Evolutionary conservation across 257 asterid species (phyloP).

Genomic region (Schizonepeta tenuifolia): DNA sequence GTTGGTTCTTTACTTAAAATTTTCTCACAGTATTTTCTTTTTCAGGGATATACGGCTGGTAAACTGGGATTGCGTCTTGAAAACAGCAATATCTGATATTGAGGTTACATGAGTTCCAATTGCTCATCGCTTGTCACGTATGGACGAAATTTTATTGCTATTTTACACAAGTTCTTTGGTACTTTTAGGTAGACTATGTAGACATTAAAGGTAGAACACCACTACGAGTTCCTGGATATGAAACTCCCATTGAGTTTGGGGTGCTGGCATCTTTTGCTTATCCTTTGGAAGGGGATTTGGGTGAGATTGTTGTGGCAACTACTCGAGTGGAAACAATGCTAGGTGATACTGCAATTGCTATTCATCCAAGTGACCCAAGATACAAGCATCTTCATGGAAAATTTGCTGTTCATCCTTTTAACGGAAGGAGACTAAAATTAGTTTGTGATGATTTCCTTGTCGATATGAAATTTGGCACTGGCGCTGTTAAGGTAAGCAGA

Average conservation of each 20-base stretch:
- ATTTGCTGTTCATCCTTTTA: constrained; percentile 86
- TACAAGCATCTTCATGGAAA: constrained; percentile 85
- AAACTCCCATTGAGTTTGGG: constrained; percentile 82
- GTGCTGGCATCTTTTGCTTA: constrained; percentile 93
- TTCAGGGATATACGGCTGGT: constrained; percentile 85
- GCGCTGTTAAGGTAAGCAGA: constrained; percentile 85
- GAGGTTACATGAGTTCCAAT: constrained; percentile 57
- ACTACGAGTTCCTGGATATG: constrained; percentile 74
- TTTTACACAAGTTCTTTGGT: constrained; percentile 32
- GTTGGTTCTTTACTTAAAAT: constrained; percentile 14
- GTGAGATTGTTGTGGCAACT: constrained; percentile 95
- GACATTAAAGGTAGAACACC: constrained; percentile 80
- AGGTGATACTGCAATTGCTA: constrained; percentile 95
- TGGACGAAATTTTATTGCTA: constrained; percentile 6
- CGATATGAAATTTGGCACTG: constrained; percentile 93
- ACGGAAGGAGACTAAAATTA: constrained; percentile 84
- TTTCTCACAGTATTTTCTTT: constrained; percentile 28
- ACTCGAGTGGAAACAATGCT: constrained; percentile 96
- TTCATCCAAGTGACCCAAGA: constrained; percentile 86
- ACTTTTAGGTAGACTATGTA: constrained; percentile 71
- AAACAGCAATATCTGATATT: constrained; percentile 95
- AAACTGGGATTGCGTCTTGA: constrained; percentile 92
- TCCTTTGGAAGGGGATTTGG: constrained; percentile 82
- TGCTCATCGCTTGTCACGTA: background rate
- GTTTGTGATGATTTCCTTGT: constrained; percentile 86